These are phyloP conservation scores for Wickerhamomyces chaumierensis DNA, from an alignment of 805 yeast genomes.

Conservation along the genomic window DNA sequence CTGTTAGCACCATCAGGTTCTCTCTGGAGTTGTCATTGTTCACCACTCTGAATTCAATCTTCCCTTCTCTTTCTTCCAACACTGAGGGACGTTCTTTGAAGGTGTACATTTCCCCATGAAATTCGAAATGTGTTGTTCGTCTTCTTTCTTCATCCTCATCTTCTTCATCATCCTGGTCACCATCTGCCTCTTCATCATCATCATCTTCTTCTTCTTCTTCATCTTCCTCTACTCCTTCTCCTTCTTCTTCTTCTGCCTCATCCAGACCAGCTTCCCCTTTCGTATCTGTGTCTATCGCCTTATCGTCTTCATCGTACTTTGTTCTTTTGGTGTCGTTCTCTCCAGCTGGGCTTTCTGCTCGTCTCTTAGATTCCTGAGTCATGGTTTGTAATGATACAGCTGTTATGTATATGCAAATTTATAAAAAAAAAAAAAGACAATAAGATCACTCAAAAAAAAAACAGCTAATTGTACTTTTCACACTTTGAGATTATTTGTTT, in stretches of 20 bases:
- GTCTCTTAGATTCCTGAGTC: conserved; percentile 11
- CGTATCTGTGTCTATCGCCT: conserved; percentile 11
- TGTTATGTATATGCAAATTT: too few species aligned
- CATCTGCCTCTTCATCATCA: conserved; percentile 15
- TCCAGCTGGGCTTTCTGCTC: conserved; percentile 14
- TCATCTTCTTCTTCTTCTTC: conserved; percentile 15
- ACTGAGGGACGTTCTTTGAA: conserved; percentile 92
- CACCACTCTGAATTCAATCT: conserved; percentile 91
- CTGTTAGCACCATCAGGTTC: conserved; percentile 84
- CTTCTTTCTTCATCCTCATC: conserved; percentile 24
- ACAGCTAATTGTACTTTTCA: too few species aligned
- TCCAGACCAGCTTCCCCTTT: conserved; percentile 1
- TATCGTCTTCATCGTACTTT: conserved; percentile 15
- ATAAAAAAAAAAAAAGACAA: too few species aligned
- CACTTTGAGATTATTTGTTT: too few species aligned
- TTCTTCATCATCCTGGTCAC: conserved; percentile 15
- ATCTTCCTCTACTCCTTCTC: conserved; percentile 14
- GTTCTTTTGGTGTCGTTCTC: too few species aligned
- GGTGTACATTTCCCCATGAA: conserved; percentile 69
- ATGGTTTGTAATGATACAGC: too few species aligned
- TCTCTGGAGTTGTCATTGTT: conserved; percentile 88
- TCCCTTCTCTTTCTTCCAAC: conserved; percentile 84
- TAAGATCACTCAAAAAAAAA: too few species aligned
- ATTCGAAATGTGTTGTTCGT: conserved; percentile 29
- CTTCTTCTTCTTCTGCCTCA: conserved; percentile 8